Evolutionary conservation across 192 early-diverging fungal species (phyloP), one percentile per base, ranked within the genome.

Genomic region (Haplosporangium gracile): DNA sequence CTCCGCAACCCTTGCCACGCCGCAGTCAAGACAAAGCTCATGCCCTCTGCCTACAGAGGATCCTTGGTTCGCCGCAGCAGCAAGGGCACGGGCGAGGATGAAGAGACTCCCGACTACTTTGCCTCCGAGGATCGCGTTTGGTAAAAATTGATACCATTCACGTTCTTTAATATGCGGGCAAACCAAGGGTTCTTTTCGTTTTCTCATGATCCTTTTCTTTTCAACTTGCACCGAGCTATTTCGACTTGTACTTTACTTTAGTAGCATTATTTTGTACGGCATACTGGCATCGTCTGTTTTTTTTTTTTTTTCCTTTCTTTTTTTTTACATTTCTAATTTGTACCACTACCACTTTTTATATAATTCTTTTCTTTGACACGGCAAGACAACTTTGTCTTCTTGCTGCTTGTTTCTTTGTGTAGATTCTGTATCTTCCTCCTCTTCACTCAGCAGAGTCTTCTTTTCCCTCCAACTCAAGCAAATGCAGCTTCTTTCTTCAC

Each of bases 1-100:
- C 74, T 86, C 51, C 84, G 79, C 29, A 86, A 86, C 42, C 79
- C 84, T 24, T 86, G 84, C 53, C 84, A 86, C 47, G 79, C 84
- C n/a, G 34, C 84, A 7, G 45, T 86, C 76, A 86, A 86, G 76
- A 86, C 84, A 51, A 86, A 81, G 68, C 76, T 86, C 71, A 79
- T 74, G 71, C 79, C 79, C 1, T 81, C 79, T 2, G 79, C 79
- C 24, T 86, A 80, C 70, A 72, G 84, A n/a, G 69, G 78, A 26
- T 38, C 84, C 2, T 24, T 73, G 18, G 74, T 53, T n/a, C 68
- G 60, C 36, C 84, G 84, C 51, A 47, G 45, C n/a, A 70, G 75
- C 32, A 55, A 20, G 5, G 70, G 78, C 32, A 43, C 18, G 16
- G 84, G 69, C 10, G 79, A 26, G 1, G 79, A 86, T 34, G 78